Percentiles rank a stretch among this genome's conserved stretches.
Conservation (phyloP, 345 rosid genomes). For the Excoecaria cochinchinensis region DNA sequence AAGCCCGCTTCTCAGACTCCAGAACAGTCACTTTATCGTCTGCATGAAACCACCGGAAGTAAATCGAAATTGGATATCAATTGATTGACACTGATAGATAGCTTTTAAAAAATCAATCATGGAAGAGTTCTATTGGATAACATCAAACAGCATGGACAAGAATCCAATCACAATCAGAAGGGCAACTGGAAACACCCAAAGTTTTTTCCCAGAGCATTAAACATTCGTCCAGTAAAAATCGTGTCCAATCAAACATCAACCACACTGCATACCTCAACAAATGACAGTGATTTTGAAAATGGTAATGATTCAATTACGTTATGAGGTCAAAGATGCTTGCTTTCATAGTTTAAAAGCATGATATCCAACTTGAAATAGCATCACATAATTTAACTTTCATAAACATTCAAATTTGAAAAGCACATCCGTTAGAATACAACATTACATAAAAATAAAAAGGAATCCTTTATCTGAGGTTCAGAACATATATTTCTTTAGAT, state of each 20-base stretch:
- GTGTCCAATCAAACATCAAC: background rate
- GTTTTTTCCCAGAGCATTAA: background rate
- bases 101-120: background rate
- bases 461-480: background rate
- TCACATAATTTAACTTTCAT: background rate
- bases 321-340: background rate
- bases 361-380: background rate
- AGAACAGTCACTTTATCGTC: slow-evolving; percentile 84
- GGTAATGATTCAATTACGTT: background rate
- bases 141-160: slow-evolving; percentile 6
- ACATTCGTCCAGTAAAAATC: background rate
- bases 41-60: slow-evolving; percentile 23
- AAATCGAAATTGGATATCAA: background rate
- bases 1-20: slow-evolving; percentile 82
- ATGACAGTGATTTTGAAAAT: background rate
- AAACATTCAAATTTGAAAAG: background rate
- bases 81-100: background rate
- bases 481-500: background rate
- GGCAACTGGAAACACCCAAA: background rate
- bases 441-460: background rate
- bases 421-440: background rate
- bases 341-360: background rate
- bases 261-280: background rate
- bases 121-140: background rate
- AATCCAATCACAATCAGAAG: background rate